Evolutionary conservation across 306 rosid species (phyloP), one percentile per base, ranked within the genome.

Genomic region (Prunus mume): DNA sequence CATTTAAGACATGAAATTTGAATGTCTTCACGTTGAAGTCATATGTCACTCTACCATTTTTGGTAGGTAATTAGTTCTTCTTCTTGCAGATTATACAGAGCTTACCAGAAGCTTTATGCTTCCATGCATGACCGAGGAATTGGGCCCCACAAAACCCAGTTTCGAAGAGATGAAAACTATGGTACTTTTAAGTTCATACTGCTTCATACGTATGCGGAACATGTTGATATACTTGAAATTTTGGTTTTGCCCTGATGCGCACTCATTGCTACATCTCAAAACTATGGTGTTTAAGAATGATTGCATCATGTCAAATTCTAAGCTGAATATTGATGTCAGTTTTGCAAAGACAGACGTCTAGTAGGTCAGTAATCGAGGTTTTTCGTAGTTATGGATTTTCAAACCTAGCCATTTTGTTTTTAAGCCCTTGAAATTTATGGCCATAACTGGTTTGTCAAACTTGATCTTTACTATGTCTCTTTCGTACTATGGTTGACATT

Each of bases 141-240:
- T 50, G 97, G 97, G 32, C 97, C 96, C 22, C 91, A 93, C 90
- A 91, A 91, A 86, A 93, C 98, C 63, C 96, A 90, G 81, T 91
- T 91, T 81, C 87, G 92, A 91, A 88, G 96, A 85, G 98, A 93
- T 76, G 98, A 93, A 76, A 83, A 90, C 79, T 90, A 93, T 3
- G 97, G 98, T 93, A 90, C 76, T 61, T 71, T 76, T 54, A 65
- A 14, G n/a, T 71, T 76, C 76, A 51, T 72, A 6, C 49, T 78
- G 52, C 69, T 45, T 72, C 77, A 55, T 50, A 60, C 43, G 75
- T 68, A 68, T 75, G 62, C 12, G 58, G 51, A 76, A 47, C 28
- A n/a, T 61, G 49, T 28, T 30, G 45, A n/a, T 73, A 72, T 22
- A 43, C 19, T 61, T 43, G 50, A 45, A 9, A 10, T 5, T 61